Base-by-base conservation (phyloP, 805 yeast genomes). In the Metschnikowia baotianmanensis region DNA sequence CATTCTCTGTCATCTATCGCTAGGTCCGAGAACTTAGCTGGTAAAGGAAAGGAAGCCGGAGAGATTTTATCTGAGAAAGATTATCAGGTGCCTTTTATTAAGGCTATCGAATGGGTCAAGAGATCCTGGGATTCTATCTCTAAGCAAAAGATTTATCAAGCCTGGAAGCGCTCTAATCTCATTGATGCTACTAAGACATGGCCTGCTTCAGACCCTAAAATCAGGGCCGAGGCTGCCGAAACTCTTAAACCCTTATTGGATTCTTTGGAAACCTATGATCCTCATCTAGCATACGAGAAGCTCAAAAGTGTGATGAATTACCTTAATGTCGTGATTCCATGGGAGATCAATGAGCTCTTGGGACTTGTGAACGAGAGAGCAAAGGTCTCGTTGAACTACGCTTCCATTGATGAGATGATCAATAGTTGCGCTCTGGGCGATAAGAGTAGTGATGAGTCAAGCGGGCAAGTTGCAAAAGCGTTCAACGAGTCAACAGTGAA, bases 351-450 rank as follows among this genome's bases (percentile, higher is more conserved):
- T 35, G 75, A 76, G 45, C 56, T 81, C 27, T 49, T 79, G 32
- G 82, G 79, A 28, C 59, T 81, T 22, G 71, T 69, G 2, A 69
- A 69, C 46, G 74, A 69, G 48, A 43, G 71, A 28, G 64, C 63
- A 5, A 69, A 69, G 42, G 64, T 69, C 15, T 66, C 71, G 1
- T 52, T 69, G 11, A 65, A 69, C 31, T 81, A 79, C 50, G 65
- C 75, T 9, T 78, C 84, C 15, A 77, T 77, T 31, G 80, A 74
- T 38, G 86, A 81, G 50, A 70, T 80, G 32, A 77, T 80, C 3
- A 77, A 78, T 19, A 74, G 83, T 52, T 78, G 84, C 46, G 69
- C 77, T 10, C 76, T 74, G 53, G 81, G 78, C 40, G 60, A 55
- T 15, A 36, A 35, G 16, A 40, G 38, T 12, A 36, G 31, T 15